phyloP scores from a whole-genome alignment of 768 basidiomycete species.

The Boletus edulis region DNA sequence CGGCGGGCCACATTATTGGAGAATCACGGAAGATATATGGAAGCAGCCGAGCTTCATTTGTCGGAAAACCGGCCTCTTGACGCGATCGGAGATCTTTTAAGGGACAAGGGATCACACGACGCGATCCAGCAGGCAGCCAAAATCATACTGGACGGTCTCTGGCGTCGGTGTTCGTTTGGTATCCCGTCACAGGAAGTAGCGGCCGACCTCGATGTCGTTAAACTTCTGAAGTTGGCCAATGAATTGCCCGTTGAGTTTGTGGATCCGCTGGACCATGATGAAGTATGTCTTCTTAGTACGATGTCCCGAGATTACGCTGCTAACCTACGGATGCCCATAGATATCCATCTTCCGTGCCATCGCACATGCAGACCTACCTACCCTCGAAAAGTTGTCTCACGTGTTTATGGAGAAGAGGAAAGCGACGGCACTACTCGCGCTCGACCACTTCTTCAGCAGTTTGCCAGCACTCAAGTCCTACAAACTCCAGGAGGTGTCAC shows the following conservation, averaged over 20 bases:
- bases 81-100: slow-evolving; percentile 46
- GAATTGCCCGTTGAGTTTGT: slow-evolving; percentile 8
- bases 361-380: slow-evolving; percentile 12
- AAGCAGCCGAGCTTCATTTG: slow-evolving; percentile 54
- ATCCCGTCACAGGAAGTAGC: slow-evolving; percentile 3
- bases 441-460: slow-evolving; percentile 6
- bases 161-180: slow-evolving; percentile 45
- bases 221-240: slow-evolving; percentile 28
- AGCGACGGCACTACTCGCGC: slow-evolving; percentile 5
- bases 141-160: slow-evolving; percentile 44
- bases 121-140: slow-evolving; percentile 36
- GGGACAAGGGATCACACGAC: slow-evolving; percentile 25
- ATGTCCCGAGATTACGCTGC: background rate
- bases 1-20: slow-evolving; percentile 42
- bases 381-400: slow-evolving; percentile 33
- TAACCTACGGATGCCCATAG: slow-evolving; percentile 1
- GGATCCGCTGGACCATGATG: background rate
- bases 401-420: slow-evolving; percentile 22
- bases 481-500: slow-evolving; percentile 16
- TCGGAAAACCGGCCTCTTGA: slow-evolving; percentile 44
- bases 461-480: slow-evolving; percentile 19
- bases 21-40: slow-evolving; percentile 37
- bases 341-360: slow-evolving; percentile 36
- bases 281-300: slow-evolving; percentile 10
- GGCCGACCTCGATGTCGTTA: background rate